phyloP scores from a whole-genome alignment of 257 asterid species.

The Hygrophila difformis region DNA sequence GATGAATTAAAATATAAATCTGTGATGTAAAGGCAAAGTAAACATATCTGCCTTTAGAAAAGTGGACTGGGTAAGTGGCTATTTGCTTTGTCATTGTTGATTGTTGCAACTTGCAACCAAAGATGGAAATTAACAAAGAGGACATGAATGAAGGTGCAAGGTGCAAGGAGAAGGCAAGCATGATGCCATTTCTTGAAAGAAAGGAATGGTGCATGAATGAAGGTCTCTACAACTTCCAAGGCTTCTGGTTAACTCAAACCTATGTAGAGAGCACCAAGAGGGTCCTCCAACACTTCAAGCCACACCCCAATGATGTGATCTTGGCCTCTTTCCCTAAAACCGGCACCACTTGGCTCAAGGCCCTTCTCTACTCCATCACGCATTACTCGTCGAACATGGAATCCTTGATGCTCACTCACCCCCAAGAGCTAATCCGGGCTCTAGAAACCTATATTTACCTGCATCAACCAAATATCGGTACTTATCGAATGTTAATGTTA shows the following conservation, averaged over 20 bases:
- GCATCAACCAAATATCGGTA: background rate
- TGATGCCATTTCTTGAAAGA: no score
- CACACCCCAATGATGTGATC: constrained; percentile 32
- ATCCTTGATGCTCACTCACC: constrained; percentile 19
- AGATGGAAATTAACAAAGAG: no score
- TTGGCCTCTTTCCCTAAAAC: constrained; percentile 50
- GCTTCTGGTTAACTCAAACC: constrained; percentile 8
- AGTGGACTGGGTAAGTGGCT: no score
- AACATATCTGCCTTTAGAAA: no score
- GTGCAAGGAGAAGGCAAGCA: no score
- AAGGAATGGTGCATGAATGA: constrained; percentile 27
- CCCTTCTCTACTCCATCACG: constrained; percentile 36
- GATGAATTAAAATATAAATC: no score
- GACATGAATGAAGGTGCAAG: no score
- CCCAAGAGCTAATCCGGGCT: constrained; percentile 47
- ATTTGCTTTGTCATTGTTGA: no score
- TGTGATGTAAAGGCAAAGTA: no score
- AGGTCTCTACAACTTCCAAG: constrained; percentile 25
- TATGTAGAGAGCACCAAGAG: constrained; percentile 29
- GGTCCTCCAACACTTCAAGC: constrained; percentile 21
- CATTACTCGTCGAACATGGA: background rate
- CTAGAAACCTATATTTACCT: constrained; percentile 31
- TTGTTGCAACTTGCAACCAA: no score
- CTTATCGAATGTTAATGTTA: no score
- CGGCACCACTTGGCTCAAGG: constrained; percentile 59